phyloP scores from a whole-genome alignment of 768 basidiomycete species.

The Dentipellis fragilis region DNA sequence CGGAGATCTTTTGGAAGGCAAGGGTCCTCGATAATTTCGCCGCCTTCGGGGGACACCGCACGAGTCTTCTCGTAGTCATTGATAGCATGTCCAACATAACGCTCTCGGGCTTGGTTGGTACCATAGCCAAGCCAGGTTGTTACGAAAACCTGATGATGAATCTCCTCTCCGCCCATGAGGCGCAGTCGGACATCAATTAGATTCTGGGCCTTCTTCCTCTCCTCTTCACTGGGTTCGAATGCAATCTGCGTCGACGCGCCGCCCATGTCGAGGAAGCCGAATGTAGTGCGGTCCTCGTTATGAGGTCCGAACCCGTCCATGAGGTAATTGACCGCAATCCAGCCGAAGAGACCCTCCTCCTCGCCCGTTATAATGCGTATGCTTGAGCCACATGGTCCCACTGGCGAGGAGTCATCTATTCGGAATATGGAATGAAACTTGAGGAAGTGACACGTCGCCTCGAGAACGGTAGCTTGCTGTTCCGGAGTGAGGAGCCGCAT shows the following conservation, averaged over 20 bases:
- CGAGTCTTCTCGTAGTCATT: constrained; percentile 40
- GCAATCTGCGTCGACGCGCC: constrained; percentile 98
- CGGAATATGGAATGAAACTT: constrained; percentile 67
- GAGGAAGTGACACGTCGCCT: constrained; percentile 70
- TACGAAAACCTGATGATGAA: constrained; percentile 89
- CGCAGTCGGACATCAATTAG: constrained; percentile 76
- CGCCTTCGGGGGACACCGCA: constrained; percentile 11
- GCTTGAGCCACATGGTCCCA: constrained; percentile 85
- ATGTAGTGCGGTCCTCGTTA: constrained; percentile 63
- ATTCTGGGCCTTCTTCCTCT: constrained; percentile 45
- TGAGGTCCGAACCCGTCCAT: constrained; percentile 84
- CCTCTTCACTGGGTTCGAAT: constrained; percentile 70
- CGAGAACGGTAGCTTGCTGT: constrained; percentile 65
- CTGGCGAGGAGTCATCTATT: constrained; percentile 51
- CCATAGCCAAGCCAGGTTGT: constrained; percentile 99
- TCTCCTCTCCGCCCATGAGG: constrained; percentile 74
- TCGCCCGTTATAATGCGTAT: constrained; percentile 94
- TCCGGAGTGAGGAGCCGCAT: constrained; percentile 78
- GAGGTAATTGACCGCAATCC: constrained; percentile 98
- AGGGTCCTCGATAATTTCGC: constrained; percentile 61
- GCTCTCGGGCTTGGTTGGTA: constrained; percentile 91
- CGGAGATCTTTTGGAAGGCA: constrained; percentile 77
- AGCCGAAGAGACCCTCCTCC: constrained; percentile 96
- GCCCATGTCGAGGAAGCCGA: constrained; percentile 98
- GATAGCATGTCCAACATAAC: constrained; percentile 72